phyloP scores from a whole-genome alignment of 495 filamentous ascomycete species.

The Trichoderma parareesei region DNA sequence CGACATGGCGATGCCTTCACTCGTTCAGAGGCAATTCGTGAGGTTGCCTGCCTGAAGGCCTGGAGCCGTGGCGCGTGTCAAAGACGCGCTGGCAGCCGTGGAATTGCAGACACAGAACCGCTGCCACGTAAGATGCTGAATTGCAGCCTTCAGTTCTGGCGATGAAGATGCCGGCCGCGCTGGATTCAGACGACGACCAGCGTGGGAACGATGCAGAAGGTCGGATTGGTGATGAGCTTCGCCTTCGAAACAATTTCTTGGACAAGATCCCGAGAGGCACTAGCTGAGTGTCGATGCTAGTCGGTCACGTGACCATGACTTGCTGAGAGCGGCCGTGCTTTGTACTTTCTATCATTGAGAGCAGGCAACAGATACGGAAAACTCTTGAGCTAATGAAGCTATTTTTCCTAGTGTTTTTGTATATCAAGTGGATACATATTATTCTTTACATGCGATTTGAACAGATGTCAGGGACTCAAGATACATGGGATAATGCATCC shows the following conservation, averaged over 20 bases:
- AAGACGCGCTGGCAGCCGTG: neutral
- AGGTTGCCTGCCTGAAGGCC: conserved; percentile 8
- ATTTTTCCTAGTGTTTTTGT: no score
- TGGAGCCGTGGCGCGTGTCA: conserved; percentile 11
- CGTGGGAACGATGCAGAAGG: neutral
- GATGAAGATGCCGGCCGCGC: conserved; percentile 3
- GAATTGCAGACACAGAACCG: neutral
- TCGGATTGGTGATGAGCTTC: neutral
- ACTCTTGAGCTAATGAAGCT: no score
- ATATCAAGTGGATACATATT: no score
- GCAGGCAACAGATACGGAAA: no score
- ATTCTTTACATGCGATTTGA: no score
- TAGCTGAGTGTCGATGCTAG: neutral
- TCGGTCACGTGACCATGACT: neutral
- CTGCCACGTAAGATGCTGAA: neutral
- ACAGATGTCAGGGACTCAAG: no score
- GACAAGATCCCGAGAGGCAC: neutral
- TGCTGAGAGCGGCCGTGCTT: no score
- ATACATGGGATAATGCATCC: no score
- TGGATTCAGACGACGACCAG: neutral
- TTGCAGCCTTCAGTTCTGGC: neutral
- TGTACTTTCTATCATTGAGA: no score
- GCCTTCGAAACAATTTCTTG: conserved; percentile 8
- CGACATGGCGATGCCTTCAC: conserved; percentile 3
- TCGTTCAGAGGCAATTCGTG: conserved; percentile 8